phyloP scores from a whole-genome alignment of 768 basidiomycete species.

The Plicaturopsis crispa region DNA sequence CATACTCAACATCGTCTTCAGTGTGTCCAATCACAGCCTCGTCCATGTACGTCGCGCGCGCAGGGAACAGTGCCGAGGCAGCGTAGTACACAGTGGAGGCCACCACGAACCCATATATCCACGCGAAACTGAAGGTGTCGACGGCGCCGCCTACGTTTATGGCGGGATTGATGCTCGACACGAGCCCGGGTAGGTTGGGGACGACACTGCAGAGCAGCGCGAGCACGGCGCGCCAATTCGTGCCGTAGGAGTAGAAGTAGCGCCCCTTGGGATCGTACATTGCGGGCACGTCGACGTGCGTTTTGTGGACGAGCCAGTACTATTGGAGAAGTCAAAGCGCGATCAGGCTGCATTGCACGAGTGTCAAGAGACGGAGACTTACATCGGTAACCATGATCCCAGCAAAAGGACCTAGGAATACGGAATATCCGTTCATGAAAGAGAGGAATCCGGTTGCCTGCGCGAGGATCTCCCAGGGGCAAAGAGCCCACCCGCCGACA shows the following conservation, averaged over 20 bases:
- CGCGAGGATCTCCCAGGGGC: conserved; percentile 80
- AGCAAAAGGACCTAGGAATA: conserved; percentile 82
- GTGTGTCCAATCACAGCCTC: not conserved
- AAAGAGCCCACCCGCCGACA: conserved; percentile 79
- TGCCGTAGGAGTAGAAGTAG: conserved; percentile 71
- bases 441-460: conserved; percentile 60
- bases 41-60: not conserved
- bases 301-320: conserved; percentile 73
- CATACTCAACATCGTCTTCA: not conserved
- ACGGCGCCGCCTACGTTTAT: conserved; percentile 52
- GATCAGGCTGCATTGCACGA: not conserved
- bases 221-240: conserved; percentile 76
- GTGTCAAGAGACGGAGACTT: conserved; percentile 15
- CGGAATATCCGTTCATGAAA: conserved; percentile 80
- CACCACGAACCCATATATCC: conserved; percentile 47
- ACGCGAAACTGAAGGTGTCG: conserved; percentile 63
- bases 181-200: conserved; percentile 71
- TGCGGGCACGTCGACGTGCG: conserved; percentile 72
- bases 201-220: conserved; percentile 62
- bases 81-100: not conserved
- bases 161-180: conserved; percentile 60
- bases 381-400: conserved; percentile 62
- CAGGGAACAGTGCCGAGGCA: not conserved
- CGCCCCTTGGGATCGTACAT: conserved; percentile 78
- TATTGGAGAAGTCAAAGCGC: conserved; percentile 16